Evolutionary conservation across 257 asterid genomes (phyloP).

Genomic region (Gentiana macrophylla): DNA sequence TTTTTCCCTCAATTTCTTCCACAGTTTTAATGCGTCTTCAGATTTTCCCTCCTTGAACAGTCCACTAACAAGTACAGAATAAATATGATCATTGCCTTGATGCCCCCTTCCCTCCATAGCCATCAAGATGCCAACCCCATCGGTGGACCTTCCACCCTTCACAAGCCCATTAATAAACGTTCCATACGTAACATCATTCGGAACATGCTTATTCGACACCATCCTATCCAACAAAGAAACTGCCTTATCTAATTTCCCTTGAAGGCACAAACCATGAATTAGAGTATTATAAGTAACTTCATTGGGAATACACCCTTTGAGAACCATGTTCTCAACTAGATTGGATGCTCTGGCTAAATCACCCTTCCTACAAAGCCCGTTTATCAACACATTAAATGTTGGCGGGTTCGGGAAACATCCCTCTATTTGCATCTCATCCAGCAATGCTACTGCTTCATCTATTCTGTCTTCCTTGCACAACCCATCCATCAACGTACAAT

Average conservation of each 20-base stretch:
- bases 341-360: slow-evolving; percentile 69
- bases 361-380: slow-evolving; percentile 82
- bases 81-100: slow-evolving; percentile 43
- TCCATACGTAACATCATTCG: slow-evolving; percentile 73
- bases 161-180: slow-evolving; percentile 75
- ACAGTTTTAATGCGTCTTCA: slow-evolving; percentile 50
- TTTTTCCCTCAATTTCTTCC: slow-evolving; percentile 51
- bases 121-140: slow-evolving; percentile 42
- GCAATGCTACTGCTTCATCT: slow-evolving; percentile 74
- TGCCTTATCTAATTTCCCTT: slow-evolving; percentile 81
- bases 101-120: slow-evolving; percentile 75
- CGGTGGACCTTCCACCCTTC: slow-evolving; percentile 56
- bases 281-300: slow-evolving; percentile 91
- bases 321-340: slow-evolving; percentile 76
- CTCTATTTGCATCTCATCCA: slow-evolving; percentile 95
- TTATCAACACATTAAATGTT: slow-evolving; percentile 69
- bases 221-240: slow-evolving; percentile 55
- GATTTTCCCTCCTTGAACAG: slow-evolving; percentile 62
- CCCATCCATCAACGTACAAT: slow-evolving; percentile 95
- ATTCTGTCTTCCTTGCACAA: slow-evolving; percentile 73
- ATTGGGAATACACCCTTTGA: slow-evolving; percentile 84
- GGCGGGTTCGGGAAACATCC: slow-evolving; percentile 57
- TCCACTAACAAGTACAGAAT: slow-evolving; percentile 78
- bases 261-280: slow-evolving; percentile 73
- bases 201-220: slow-evolving; percentile 53